Evolutionary conservation across 768 basidiomycete genomes (phyloP).

Genomic region (Termitomyces sp.): DNA sequence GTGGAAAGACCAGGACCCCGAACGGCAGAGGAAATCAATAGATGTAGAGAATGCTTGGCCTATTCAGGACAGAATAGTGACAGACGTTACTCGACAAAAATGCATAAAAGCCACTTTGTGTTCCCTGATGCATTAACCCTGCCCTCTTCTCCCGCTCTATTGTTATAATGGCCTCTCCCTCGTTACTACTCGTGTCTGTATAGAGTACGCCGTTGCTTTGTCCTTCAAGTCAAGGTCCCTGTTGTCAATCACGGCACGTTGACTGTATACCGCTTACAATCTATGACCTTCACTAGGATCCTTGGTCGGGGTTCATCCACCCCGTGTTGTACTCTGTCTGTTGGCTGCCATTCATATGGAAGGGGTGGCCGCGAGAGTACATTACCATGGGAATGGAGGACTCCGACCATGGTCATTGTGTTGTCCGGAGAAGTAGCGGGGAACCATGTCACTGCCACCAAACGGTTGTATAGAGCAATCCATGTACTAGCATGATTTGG

Average conservation of each 20-base stretch:
- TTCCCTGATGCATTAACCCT: background rate
- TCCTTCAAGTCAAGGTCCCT: too few species aligned
- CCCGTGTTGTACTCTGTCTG: slow-evolving; percentile 4
- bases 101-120: background rate
- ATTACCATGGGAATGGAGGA: slow-evolving; percentile 6
- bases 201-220: background rate
- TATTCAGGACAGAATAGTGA: background rate
- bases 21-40: background rate
- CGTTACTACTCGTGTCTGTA: too few species aligned
- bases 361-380: background rate
- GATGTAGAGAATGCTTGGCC: background rate
- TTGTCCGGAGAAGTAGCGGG: background rate
- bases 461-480: background rate
- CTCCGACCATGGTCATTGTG: slow-evolving; percentile 1
- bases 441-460: background rate
- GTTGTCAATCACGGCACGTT: background rate
- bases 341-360: background rate
- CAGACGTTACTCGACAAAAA: background rate
- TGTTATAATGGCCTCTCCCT: background rate
- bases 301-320: slow-evolving; percentile 1
- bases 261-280: background rate
- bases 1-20: background rate
- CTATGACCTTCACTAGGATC: background rate
- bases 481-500: background rate
- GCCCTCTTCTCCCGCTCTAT: background rate